Conservation (phyloP, 192 early-diverging fungal species). For the Linnemannia exigua region DNA sequence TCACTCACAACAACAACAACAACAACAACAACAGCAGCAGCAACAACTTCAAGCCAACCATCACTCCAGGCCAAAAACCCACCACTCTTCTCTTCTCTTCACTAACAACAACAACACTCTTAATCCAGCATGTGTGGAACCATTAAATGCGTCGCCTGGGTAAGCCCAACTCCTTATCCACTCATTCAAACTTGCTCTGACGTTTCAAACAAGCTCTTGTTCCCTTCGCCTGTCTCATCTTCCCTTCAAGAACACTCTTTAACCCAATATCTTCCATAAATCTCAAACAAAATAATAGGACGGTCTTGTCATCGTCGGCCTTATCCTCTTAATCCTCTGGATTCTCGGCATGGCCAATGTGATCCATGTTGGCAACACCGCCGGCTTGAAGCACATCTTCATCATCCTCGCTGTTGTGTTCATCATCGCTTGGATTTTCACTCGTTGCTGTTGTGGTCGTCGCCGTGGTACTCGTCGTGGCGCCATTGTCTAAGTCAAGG, state of each 20-base stretch:
- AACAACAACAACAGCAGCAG: neutral
- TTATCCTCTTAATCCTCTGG: constrained; percentile 45
- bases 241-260: neutral
- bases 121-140: constrained; percentile 32
- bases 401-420: constrained; percentile 37
- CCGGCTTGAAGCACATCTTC: constrained; percentile 51
- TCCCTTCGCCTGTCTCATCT: neutral
- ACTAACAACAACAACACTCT: neutral
- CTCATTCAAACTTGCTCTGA: neutral
- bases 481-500: constrained; percentile 24
- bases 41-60: neutral
- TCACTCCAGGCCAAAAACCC: neutral
- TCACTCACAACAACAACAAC: neutral
- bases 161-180: neutral
- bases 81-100: neutral
- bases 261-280: neutral
- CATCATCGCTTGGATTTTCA: constrained; percentile 46
- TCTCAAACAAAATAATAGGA: constrained; percentile 5
- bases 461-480: constrained; percentile 23
- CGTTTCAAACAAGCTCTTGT: neutral
- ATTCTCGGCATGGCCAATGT: constrained; percentile 32
- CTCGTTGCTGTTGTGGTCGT: constrained; percentile 35
- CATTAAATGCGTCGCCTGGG: constrained; percentile 42
- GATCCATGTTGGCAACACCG: constrained; percentile 26
- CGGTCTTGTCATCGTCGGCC: constrained; percentile 37